Conservation (phyloP, 228 moss, liverwort and hornwort species). For the Sphagnum magellanicum region DNA sequence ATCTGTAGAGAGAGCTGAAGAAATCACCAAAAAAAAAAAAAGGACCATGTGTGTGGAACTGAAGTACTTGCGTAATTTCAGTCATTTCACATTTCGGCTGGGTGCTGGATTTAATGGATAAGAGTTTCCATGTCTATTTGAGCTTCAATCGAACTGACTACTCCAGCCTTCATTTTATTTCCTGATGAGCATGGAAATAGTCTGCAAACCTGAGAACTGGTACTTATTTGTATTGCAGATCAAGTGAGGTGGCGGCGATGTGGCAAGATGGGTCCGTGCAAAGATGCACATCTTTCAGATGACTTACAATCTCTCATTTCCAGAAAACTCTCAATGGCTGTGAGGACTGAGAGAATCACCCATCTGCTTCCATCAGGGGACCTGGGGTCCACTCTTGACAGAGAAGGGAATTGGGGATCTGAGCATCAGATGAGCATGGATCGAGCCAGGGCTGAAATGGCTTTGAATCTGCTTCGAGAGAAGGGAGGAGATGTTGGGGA, state of each 20-base stretch:
- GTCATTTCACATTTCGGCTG: neutral
- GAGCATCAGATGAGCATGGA: constrained; percentile 5
- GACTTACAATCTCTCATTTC: constrained; percentile 57
- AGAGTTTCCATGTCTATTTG: too few species aligned
- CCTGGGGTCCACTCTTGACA: constrained; percentile 49
- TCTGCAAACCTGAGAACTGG: too few species aligned
- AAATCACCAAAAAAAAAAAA: too few species aligned
- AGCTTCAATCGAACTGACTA: neutral
- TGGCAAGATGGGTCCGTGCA: constrained; percentile 26
- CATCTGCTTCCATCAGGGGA: constrained; percentile 52
- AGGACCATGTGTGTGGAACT: neutral
- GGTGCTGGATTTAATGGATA: neutral
- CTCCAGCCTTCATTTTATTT: neutral
- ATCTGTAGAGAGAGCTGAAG: neutral
- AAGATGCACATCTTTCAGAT: constrained; percentile 54
- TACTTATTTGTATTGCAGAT: constrained; percentile 13
- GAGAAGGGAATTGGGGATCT: constrained; percentile 31
- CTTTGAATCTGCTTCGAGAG: constrained; percentile 31
- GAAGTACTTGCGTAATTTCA: neutral
- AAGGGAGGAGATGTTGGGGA: constrained; percentile 20
- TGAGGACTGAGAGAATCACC: constrained; percentile 54
- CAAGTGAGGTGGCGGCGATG: constrained; percentile 66
- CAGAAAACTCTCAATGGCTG: constrained; percentile 61
- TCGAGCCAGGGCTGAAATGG: constrained; percentile 14
- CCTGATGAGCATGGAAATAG: neutral